Evolutionary conservation across 176 grass and related monocot genomes (phyloP).

Genomic region (Hyparrhenia diplandra): DNA sequence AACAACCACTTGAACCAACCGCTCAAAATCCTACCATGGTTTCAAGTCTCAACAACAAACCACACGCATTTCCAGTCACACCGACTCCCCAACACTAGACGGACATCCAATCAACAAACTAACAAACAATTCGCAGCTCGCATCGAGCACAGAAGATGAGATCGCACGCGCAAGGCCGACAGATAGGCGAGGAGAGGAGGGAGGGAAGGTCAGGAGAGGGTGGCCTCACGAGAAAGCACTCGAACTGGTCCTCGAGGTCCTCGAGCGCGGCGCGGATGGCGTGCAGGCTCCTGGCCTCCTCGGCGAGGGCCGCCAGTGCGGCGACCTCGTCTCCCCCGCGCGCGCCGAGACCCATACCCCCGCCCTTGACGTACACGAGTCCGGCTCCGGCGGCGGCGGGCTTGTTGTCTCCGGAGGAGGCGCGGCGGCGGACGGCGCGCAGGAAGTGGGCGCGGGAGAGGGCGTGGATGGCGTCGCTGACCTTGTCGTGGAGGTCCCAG

Average conservation of each 20-base stretch:
- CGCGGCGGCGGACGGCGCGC: conserved; percentile 42
- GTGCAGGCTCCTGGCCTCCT: conserved; percentile 86
- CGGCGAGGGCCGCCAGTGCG: conserved; percentile 23
- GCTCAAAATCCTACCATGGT: not conserved
- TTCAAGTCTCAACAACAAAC: conserved; percentile 19
- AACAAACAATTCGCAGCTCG: not conserved
- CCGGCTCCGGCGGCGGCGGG: conserved; percentile 20
- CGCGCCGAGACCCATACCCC: not conserved
- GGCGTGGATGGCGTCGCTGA: conserved; percentile 86
- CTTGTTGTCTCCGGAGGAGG: not conserved
- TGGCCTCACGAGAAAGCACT: conserved; percentile 80
- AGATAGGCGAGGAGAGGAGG: not conserved
- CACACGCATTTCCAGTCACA: not conserved
- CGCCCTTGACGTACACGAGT: conserved; percentile 54
- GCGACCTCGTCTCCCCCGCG: conserved; percentile 8
- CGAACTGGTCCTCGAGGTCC: conserved; percentile 92
- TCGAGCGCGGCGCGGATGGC: conserved; percentile 83
- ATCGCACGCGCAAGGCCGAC: not conserved
- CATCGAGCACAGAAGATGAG: not conserved
- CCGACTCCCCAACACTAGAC: not conserved
- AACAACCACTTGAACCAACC: not conserved
- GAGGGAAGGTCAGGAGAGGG: not conserved
- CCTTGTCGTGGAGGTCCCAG: conserved; percentile 94
- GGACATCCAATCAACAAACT: conserved; percentile 2
- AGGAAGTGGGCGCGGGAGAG: conserved; percentile 82